Evolutionary conservation across 2,329 filamentous ascomycete species (phyloP), one percentile per base, ranked within the genome.

Genomic region (Beauveria asiatica): DNA sequence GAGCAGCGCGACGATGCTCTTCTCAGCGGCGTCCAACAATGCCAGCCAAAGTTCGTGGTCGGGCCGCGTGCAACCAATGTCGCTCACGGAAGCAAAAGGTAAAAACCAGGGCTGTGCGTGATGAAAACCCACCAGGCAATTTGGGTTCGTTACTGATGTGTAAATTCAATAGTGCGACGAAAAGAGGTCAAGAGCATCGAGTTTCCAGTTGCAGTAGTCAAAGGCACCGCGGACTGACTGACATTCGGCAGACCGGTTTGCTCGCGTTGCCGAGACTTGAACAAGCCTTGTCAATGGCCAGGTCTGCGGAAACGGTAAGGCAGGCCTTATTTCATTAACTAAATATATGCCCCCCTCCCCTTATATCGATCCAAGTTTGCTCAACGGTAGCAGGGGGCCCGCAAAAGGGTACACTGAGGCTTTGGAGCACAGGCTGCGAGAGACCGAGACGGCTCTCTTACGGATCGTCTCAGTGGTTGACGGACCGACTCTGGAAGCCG

Each of bases 331-430:
- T 37, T 13, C n/a, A n/a, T n/a, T n/a, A n/a, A n/a, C n/a, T n/a
- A n/a, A 13, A 5, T 37, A 37, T 5, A 37, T 37, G 33, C 2
- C 23, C 23, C n/a, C n/a, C n/a, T 1, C 30, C 30, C 6, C 30
- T 8, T 19, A 16, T 3, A 23, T 16, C 25, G 17, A 27, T 39
- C 16, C 17, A 30, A 3, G 19, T 8, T 19, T 39, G 48, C 25
- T 21, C 48, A 13, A 30, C 48, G 55, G 41, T 46, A n/a, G 27
- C 42, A 78, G 76, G 55, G 76, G 76, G 1, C 76, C 76, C 7
- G 72, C 75, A n/a, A 78, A 78, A 62, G 76, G 76, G 8, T 77
- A 78, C 56, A 70, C 74, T 19, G 76, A 78, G 65, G 72, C 73
- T 17, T 64, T 78, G 19, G 75, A 78, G 51, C 68, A 74, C 25